phyloP scores from a whole-genome alignment of 2,329 filamentous ascomycete genomes.

The Penicillium paneum region DNA sequence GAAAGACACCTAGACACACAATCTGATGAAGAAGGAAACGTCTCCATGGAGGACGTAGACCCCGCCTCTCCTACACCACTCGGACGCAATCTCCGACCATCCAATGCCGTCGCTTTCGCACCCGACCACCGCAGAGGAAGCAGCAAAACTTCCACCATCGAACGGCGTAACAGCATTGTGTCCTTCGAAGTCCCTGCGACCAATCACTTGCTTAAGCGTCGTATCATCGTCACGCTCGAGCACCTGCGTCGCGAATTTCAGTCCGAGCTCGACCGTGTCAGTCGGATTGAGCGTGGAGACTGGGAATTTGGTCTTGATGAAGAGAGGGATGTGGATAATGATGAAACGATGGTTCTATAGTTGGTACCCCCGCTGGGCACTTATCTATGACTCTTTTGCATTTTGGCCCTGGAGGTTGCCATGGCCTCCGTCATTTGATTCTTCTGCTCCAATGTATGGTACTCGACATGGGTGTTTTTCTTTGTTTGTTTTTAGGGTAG shows the following conservation, averaged over 20 bases:
- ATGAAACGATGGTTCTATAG: slow-evolving; percentile 37
- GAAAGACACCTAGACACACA: slow-evolving; percentile 47
- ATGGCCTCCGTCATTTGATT: background rate
- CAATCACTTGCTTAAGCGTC: slow-evolving; percentile 47
- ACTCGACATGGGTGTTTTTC: slow-evolving; percentile 14
- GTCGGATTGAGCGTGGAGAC: slow-evolving; percentile 81
- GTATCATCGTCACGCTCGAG: slow-evolving; percentile 77
- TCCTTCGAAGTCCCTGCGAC: slow-evolving; percentile 6
- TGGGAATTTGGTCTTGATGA: slow-evolving; percentile 65
- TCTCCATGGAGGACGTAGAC: slow-evolving; percentile 40
- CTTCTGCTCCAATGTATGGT: slow-evolving; percentile 9
- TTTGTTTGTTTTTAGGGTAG: slow-evolving; percentile 14
- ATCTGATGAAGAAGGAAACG: slow-evolving; percentile 41
- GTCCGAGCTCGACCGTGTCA: slow-evolving; percentile 81
- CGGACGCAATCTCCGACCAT: slow-evolving; percentile 18
- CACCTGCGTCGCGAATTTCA: slow-evolving; percentile 88
- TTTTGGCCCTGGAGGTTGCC: background rate
- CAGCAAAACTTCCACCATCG: slow-evolving; percentile 16
- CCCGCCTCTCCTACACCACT: slow-evolving; percentile 13
- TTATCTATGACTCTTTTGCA: slow-evolving; percentile 3
- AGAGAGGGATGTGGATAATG: slow-evolving; percentile 29
- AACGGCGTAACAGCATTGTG: slow-evolving; percentile 11
- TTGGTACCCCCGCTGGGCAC: slow-evolving; percentile 9
- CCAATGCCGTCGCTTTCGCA: slow-evolving; percentile 21
- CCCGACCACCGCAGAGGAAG: slow-evolving; percentile 21